Evolutionary conservation across 2,329 filamentous ascomycete genomes (phyloP), one percentile per base, ranked within the genome.

Genomic region (Thelonectria olida): DNA sequence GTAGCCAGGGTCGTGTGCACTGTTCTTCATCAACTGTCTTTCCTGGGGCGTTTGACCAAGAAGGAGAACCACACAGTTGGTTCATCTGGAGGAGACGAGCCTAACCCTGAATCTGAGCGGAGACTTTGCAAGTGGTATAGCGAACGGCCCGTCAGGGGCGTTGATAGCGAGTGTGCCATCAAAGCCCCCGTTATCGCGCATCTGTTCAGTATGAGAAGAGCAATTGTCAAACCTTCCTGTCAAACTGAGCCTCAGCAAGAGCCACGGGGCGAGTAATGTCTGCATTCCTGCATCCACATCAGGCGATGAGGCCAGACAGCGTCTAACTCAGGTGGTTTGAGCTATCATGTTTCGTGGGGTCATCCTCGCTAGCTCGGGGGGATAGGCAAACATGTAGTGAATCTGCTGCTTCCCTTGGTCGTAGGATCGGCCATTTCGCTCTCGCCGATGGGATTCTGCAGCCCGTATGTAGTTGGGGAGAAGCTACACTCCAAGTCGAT

Each of bases 371-470:
- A 39, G 28, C 25, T 10, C n/a, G n/a, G n/a, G n/a, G n/a, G n/a
- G n/a, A n/a, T n/a, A n/a, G n/a, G n/a, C n/a, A n/a, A n/a, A n/a
- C n/a, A n/a, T n/a, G n/a, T n/a, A n/a, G n/a, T n/a, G n/a, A 61
- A 41, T 56, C 23, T 20, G 36, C 27, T 22, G 28, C 54, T 20
- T 39, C 61, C 39, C 57, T 44, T 68, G 67, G 62, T 58, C 63
- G 58, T 59, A 65, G 58, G 66, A 68, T 67, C 63, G 63, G 67
- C 66, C 57, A 54, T 63, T 61, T 68, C 54, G 63, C 53, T 42
- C 47, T 64, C 59, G 58, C 68, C 67, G 66, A 70, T 69, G 64
- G 62, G 55, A 69, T 63, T 61, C 61, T 64, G 64, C 61, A 67
- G 55, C 62, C 61, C 45, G 65, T 54, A 17, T 12, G 44, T 58